Base-by-base conservation (phyloP, 148 eudicot genomes). In the Nepenthes mirabilis region DNA sequence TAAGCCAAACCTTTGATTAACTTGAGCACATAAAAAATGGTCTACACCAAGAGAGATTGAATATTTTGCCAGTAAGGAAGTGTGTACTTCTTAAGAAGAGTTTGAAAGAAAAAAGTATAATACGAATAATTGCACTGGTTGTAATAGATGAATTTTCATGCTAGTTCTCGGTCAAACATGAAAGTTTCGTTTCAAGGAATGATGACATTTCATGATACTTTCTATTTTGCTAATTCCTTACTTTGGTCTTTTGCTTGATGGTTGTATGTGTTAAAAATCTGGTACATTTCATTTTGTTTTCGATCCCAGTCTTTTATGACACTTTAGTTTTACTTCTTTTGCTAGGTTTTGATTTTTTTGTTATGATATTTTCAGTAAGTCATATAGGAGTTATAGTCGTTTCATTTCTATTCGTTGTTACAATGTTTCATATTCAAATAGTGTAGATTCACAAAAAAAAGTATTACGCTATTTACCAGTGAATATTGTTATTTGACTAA, bases 141-240 rank as follows among this genome's bases (percentile, higher is more conserved):
- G 12, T 60, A 60, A 60, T 60, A 60, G 63, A 60, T 47, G 36
- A 23, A 49, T 37, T 48, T 50, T 61, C 64, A 48, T 61, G 64
- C 64, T 61, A 49, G 64, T 61, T 61, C 64, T 61, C 49, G 37
- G 55, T 61, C 68, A 52, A 58, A 54, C 67, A 59, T 59, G 52
- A 59, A 58, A 68, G 65, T 63, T 64, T 12, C 61, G 63, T 70
- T 70, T 64, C 68, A 52, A 54, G 56, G 68, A 64, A 64, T 68
- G 60, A 70, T 40, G 68, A 63, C 59, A 54, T 70, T 63, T 58
- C 63, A 70, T 50, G 72, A 69, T 62, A 69, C 57, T 63, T 70
- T 70, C 12, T 55, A 33, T 68, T 55, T 68, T 55, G 61, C 61
- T 45, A 12, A 68, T 59, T 55, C 49, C 60, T 14, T 14, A 23